Conservation (phyloP, 1,284 basidiomycete genomes). For the Moniliophthora roreri region DNA sequence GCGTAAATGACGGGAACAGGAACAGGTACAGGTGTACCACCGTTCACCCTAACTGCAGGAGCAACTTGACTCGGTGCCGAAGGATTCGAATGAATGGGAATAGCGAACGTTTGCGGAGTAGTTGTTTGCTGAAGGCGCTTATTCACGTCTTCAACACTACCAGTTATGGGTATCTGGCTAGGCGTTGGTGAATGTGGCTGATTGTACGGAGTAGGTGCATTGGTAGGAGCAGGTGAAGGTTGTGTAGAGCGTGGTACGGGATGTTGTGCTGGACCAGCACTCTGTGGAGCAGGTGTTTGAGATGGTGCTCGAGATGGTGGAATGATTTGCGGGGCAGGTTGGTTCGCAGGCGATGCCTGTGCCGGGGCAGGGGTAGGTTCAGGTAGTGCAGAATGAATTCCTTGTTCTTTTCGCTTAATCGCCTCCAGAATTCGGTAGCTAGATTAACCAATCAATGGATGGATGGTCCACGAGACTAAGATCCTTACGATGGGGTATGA, state of each 20-base stretch:
- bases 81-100: background rate
- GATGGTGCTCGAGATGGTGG: conserved; percentile 8
- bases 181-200: conserved; percentile 10
- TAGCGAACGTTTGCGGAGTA: background rate
- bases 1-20: conserved; percentile 8
- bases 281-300: conserved; percentile 10
- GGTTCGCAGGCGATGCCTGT: background rate
- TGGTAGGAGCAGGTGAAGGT: conserved; percentile 9
- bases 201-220: conserved; percentile 9
- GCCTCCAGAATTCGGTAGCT: conserved; percentile 59
- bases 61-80: background rate
- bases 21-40: conserved; percentile 6
- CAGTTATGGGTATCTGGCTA: conserved; percentile 14
- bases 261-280: background rate
- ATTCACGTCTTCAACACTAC: background rate
- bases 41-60: background rate
- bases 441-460: conserved; percentile 6
- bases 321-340: background rate
- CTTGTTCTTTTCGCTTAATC: conserved; percentile 33
- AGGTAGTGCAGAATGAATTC: conserved; percentile 20
- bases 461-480: conserved; percentile 4
- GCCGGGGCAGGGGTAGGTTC: conserved; percentile 21
- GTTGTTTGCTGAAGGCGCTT: background rate
- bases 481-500: conserved; percentile 45
- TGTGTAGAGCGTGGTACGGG: conserved; percentile 7